Conservation (phyloP, 148 eudicot species). For the Chenopodium berlandieri region DNA sequence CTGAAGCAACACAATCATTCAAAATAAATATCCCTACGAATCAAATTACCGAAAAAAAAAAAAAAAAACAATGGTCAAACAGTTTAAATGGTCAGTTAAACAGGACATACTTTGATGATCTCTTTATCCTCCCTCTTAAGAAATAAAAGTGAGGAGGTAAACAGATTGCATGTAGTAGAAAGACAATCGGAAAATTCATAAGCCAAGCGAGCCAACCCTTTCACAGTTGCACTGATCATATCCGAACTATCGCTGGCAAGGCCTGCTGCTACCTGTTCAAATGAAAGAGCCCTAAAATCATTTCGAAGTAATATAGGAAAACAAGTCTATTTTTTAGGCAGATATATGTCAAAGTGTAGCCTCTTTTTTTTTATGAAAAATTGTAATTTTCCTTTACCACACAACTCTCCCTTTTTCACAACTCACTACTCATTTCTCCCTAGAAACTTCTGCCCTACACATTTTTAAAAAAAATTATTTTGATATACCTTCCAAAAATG, state of each 20-base stretch:
- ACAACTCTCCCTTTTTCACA: no score
- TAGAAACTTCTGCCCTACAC: no score
- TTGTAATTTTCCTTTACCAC: no score
- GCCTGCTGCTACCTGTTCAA: constrained; percentile 74
- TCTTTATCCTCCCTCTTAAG: constrained; percentile 81
- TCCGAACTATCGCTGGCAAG: constrained; percentile 87
- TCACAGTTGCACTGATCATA: constrained; percentile 95
- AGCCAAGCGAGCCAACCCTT: constrained; percentile 96
- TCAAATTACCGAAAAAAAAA: no score
- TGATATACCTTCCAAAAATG: no score
- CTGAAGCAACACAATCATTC: constrained; percentile 39
- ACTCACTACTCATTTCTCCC: no score
- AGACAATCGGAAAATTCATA: constrained; percentile 91
- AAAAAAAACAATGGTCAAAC: background rate
- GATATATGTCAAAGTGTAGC: background rate
- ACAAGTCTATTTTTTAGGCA: background rate
- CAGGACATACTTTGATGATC: constrained; percentile 57
- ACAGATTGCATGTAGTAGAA: constrained; percentile 68
- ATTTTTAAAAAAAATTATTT: no score
- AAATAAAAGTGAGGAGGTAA: constrained; percentile 79
- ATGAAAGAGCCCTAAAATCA: background rate
- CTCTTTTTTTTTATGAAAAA: no score
- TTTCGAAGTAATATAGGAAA: background rate
- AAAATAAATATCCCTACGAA: background rate
- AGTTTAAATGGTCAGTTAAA: background rate